phyloP scores from a whole-genome alignment of 2,329 filamentous ascomycete species.

The Aspergillus vadensis region DNA sequence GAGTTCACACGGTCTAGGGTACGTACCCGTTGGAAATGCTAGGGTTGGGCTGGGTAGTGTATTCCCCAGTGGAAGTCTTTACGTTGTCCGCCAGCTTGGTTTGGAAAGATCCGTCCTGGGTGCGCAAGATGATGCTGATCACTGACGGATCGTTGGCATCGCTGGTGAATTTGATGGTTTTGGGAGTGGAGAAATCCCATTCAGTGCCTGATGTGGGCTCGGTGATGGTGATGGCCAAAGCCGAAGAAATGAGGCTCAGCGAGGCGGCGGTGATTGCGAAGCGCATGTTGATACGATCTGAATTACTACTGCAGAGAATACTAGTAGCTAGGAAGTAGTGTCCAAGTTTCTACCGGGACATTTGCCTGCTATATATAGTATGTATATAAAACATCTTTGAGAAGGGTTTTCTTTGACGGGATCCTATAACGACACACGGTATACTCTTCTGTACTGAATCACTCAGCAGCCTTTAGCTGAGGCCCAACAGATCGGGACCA shows the following conservation, averaged over 20 bases:
- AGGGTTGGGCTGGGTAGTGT: slow-evolving; percentile 6
- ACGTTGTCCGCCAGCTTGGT: slow-evolving; percentile 9
- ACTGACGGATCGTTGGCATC: not conserved
- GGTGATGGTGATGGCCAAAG: slow-evolving; percentile 5
- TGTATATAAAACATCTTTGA: not conserved
- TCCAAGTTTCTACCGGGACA: not conserved
- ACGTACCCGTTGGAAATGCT: slow-evolving; percentile 9
- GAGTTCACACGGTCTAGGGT: not conserved
- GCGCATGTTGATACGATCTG: not conserved
- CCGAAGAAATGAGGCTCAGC: slow-evolving; percentile 1
- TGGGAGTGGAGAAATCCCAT: slow-evolving; percentile 5
- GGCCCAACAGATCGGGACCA: not conserved
- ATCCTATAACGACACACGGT: not conserved
- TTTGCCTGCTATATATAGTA: not conserved
- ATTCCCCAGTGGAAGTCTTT: slow-evolving; percentile 1
- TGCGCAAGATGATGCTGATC: slow-evolving; percentile 6
- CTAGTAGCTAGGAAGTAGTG: not conserved
- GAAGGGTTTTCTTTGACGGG: not conserved
- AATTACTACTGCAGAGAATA: not conserved
- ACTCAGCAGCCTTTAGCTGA: not conserved
- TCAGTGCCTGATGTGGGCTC: not conserved
- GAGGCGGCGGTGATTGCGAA: not conserved
- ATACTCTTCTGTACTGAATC: not conserved
- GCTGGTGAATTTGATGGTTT: slow-evolving; percentile 9
- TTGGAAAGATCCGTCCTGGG: slow-evolving; percentile 2